Evolutionary conservation across 129 eudicot genomes (phyloP).

Genomic region (Glebionis coronaria): DNA sequence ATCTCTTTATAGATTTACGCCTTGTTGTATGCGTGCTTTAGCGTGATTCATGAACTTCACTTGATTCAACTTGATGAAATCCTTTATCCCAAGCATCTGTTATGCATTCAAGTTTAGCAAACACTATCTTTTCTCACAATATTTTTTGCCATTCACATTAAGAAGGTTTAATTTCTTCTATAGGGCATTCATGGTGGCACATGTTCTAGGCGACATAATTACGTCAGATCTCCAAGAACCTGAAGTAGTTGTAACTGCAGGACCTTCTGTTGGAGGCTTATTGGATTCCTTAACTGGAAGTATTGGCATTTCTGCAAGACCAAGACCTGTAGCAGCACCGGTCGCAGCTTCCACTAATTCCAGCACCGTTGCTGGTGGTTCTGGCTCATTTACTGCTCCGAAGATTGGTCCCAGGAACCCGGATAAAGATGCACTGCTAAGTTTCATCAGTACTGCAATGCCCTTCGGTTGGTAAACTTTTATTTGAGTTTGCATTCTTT

Average conservation of each 20-base stretch:
- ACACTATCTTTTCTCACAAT: too few relatives aligned
- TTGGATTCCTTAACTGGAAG: constrained; percentile 97
- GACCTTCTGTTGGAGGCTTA: constrained; percentile 93
- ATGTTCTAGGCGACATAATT: constrained; percentile 80
- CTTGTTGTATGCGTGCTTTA: neutral
- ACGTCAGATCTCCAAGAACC: constrained; percentile 74
- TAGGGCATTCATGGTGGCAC: constrained; percentile 89
- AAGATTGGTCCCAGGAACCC: constrained; percentile 63
- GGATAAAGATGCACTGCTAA: constrained; percentile 79
- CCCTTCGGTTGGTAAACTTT: constrained; percentile 87
- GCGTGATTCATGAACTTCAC: neutral
- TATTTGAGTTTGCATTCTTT: constrained; percentile 16
- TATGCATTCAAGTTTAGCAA: neutral
- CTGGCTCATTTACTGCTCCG: constrained; percentile 62
- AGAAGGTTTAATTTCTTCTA: constrained; percentile 5
- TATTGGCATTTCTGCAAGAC: constrained; percentile 93
- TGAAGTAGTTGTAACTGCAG: constrained; percentile 64
- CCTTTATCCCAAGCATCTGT: neutral
- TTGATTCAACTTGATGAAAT: constrained; percentile 1
- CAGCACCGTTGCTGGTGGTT: constrained; percentile 48
- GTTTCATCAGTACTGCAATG: constrained; percentile 78
- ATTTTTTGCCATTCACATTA: constrained; percentile 19
- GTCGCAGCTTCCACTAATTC: constrained; percentile 69
- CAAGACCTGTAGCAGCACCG: constrained; percentile 80
- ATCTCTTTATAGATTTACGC: too few relatives aligned